These are phyloP conservation scores for Ogataea pilisensis DNA, from an alignment of 805 yeast species.

Conservation along the genomic window DNA sequence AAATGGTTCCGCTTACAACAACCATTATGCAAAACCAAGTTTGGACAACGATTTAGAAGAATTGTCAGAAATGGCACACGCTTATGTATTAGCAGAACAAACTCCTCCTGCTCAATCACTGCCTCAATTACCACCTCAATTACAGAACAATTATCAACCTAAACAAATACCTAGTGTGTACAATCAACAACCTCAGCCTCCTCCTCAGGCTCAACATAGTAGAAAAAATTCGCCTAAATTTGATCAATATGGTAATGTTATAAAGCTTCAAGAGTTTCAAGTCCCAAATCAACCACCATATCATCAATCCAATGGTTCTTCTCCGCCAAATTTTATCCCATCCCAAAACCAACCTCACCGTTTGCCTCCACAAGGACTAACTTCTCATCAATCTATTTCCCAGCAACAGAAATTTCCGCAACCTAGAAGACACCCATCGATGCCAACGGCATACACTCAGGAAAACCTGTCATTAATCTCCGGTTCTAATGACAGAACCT, in stretches of 20 bases:
- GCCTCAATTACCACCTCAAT: conserved; percentile 8
- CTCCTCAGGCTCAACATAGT: conserved; percentile 11
- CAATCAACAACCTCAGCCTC: conserved; percentile 20
- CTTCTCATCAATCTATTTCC: conserved; percentile 27
- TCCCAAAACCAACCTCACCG: conserved; percentile 31
- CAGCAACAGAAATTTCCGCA: conserved; percentile 12
- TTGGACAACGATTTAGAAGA: conserved; percentile 29
- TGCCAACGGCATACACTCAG: conserved; percentile 20
- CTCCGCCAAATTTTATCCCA: conserved; percentile 28
- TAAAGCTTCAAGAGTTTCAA: conserved; percentile 18
- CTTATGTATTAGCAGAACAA: conserved; percentile 26
- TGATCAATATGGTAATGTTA: conserved; percentile 18
- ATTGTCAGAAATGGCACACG: conserved; percentile 29
- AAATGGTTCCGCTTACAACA: conserved; percentile 3
- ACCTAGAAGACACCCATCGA: conserved; percentile 27
- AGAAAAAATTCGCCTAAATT: conserved; percentile 11
- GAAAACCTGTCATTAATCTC: conserved; percentile 23
- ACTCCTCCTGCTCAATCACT: conserved; percentile 16
- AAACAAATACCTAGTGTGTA: conserved; percentile 17
- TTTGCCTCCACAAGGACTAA: conserved; percentile 32
- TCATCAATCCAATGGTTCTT: conserved; percentile 15
- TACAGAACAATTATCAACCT: conserved; percentile 1
- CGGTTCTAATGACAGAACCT: conserved; percentile 15
- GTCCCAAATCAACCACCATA: conserved; percentile 10
- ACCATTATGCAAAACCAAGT: conserved; percentile 7